These are phyloP conservation scores for Sordariomycetes sp. DNA, from an alignment of 2,329 filamentous ascomycete species.

Conservation along the genomic window DNA sequence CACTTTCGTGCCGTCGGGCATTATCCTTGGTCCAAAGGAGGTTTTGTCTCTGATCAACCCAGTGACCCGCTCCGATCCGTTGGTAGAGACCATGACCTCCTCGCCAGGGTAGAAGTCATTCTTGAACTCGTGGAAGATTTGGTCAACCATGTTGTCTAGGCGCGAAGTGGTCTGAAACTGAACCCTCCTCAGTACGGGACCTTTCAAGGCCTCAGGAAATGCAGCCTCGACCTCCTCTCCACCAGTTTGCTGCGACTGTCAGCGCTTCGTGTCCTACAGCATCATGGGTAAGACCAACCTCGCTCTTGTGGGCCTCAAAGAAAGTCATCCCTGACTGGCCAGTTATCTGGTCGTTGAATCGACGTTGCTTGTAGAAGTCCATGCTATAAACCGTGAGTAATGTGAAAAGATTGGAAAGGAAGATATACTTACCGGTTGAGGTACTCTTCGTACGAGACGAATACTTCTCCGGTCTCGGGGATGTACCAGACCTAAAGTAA, in stretches of 20 bases:
- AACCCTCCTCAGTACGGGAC: constrained; percentile 80
- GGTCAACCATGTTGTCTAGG: constrained; percentile 71
- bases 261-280: constrained; percentile 3
- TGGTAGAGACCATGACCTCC: constrained; percentile 63
- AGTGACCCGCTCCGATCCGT: constrained; percentile 59
- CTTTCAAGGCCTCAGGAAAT: constrained; percentile 86
- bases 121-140: constrained; percentile 71
- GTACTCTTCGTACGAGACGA: constrained; percentile 81
- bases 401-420: not conserved
- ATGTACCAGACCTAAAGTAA: constrained; percentile 77
- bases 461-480: constrained; percentile 80
- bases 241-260: constrained; percentile 52
- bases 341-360: constrained; percentile 93
- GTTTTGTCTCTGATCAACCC: constrained; percentile 81
- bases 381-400: constrained; percentile 42
- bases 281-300: constrained; percentile 48
- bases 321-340: constrained; percentile 87
- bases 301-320: constrained; percentile 85
- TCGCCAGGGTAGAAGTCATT: constrained; percentile 88
- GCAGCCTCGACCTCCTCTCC: constrained; percentile 83
- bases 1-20: constrained; percentile 61
- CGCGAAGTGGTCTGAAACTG: constrained; percentile 85
- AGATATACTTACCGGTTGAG: constrained; percentile 57
- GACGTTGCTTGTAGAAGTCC: constrained; percentile 85
- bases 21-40: constrained; percentile 51